Base-by-base conservation (phyloP, 305 asterid genomes). In the Coffea humblotiana region DNA sequence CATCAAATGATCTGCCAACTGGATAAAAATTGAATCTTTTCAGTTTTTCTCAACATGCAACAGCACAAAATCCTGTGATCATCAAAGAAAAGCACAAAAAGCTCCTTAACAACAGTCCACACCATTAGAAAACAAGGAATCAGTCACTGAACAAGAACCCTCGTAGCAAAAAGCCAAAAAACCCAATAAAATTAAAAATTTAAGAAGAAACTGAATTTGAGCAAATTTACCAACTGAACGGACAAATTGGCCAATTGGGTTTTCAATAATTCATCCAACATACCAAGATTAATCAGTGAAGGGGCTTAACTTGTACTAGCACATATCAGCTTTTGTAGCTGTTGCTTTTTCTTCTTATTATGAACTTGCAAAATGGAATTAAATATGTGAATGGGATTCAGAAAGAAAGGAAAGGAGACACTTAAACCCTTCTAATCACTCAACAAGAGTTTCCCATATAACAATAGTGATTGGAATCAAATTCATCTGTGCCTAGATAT, bases 1-100 rank as follows among this genome's bases (percentile, higher is more conserved):
- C 89, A 88, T 88, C 79, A 21, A 76, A 64, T 27, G 64, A 56
- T 80, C 78, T 66, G 78, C 69, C 48, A 68, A 70, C 61, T 61
- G 78, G 49, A 45, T 40, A 51, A 74, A 79, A 74, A 48, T 61
- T 52, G 49, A 63, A 69, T 51, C 76, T 74, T 81, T 65, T 37
- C 27, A 54, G 43, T 21, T 9, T 15, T 75, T n/a, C 29, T 74
- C 85, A 87, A 60, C 76, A 78, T 77, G 80, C 84, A 77, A 72
- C 77, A 63, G 61, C 66, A 52, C 63, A n/a, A 65, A 73, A 27
- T 47, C 80, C 82, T 15, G 80, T 70, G 82, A 84, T 78, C 85
- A 78, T 80, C 74, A 80, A 13, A 64, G 52, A 78, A 79, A 48
- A 76, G 52, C 60, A 25, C 77, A 78, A 67, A 51, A 78, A 72